Percentiles rank a stretch among this genome's conserved stretches.
Conservation (phyloP, 202 grass and related monocot genomes). For the Hordeum pubiflorum region DNA sequence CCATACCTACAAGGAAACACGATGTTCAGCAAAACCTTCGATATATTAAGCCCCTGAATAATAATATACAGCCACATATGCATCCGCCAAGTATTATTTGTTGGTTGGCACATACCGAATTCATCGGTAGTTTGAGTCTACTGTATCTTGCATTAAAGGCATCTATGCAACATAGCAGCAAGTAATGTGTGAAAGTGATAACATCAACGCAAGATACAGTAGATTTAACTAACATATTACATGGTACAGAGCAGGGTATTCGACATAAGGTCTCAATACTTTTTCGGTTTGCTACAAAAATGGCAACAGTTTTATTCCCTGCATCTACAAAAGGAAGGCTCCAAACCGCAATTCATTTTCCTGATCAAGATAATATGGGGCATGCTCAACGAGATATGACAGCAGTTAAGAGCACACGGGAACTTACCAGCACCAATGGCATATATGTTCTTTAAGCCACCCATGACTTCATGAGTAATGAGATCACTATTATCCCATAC, state of each 20-base stretch:
- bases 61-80: background rate
- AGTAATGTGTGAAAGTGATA: background rate
- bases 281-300: background rate
- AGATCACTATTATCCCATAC: constrained; percentile 96
- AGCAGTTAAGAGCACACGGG: background rate
- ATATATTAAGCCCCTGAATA: background rate
- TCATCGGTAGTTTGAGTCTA: background rate
- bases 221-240: background rate
- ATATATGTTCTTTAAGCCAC: constrained; percentile 91
- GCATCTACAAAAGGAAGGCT: background rate
- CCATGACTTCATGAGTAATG: constrained; percentile 98
- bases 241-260: background rate
- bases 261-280: background rate
- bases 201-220: background rate
- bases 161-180: background rate
- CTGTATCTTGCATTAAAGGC: background rate
- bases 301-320: background rate
- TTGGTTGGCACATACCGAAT: background rate
- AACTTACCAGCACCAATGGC: constrained; percentile 92
- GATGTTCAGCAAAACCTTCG: background rate
- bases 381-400: background rate
- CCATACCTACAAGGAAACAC: constrained; percentile 50
- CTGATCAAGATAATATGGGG: background rate
- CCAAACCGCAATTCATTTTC: background rate
- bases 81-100: background rate